Percentiles rank a stretch among this genome's conserved stretches.
Conservation (phyloP, 768 basidiomycete species). For the Mycena vitilis region DNA sequence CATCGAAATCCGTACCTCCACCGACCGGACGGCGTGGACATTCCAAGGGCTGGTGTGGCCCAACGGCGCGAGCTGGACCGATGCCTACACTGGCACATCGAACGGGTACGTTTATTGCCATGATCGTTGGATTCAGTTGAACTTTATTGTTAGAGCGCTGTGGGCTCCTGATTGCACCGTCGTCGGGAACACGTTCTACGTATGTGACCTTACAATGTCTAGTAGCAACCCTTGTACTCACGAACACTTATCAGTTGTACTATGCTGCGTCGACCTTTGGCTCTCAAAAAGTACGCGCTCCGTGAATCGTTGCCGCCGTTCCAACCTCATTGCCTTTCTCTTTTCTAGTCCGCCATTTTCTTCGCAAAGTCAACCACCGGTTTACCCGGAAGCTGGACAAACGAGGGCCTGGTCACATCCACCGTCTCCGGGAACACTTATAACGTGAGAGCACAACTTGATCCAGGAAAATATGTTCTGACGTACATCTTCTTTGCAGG, state of each 20-base stretch:
- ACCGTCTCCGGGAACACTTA: constrained; percentile 53
- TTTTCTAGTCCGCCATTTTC: constrained; percentile 61
- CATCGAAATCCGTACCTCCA: constrained; percentile 62
- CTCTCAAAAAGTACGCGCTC: constrained; percentile 55
- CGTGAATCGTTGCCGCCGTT: background rate
- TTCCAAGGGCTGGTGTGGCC: constrained; percentile 60
- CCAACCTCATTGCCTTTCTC: background rate
- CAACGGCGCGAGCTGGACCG: constrained; percentile 62
- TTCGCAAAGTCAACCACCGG: constrained; percentile 65
- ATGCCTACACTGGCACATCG: constrained; percentile 58
- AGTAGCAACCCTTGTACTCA: constrained; percentile 38
- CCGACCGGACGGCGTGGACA: constrained; percentile 61
- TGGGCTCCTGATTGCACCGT: constrained; percentile 50
- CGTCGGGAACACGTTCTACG: constrained; percentile 38
- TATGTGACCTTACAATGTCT: constrained; percentile 39
- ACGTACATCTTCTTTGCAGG: constrained; percentile 49
- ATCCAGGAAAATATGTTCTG: background rate
- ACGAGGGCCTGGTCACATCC: constrained; percentile 61
- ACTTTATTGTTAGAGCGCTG: constrained; percentile 22
- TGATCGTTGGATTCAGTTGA: background rate
- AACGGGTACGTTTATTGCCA: constrained; percentile 50
- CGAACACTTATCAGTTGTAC: constrained; percentile 54
- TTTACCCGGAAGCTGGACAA: constrained; percentile 55
- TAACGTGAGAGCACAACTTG: constrained; percentile 45
- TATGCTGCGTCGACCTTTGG: constrained; percentile 68